A percentile compares a stretch with the other conserved stretches of the same genome.
phyloP scores from a whole-genome alignment of 169 alveolate genomes.

The Perkinsus chesapeaki region DNA sequence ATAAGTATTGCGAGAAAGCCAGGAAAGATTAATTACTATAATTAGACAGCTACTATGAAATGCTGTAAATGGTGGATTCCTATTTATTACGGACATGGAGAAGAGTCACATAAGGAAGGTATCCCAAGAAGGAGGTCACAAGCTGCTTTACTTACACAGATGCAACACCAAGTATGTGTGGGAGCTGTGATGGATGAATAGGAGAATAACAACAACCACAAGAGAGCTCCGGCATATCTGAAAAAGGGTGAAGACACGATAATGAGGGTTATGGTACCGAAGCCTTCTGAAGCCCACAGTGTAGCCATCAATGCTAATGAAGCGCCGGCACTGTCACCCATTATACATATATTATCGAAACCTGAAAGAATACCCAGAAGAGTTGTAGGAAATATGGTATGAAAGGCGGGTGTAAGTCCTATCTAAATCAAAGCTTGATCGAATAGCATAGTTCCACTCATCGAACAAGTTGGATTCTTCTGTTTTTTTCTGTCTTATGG shows the following conservation, averaged over 20 bases:
- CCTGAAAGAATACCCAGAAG: background rate
- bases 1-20: too few species aligned
- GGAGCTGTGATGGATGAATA: background rate
- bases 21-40: too few species aligned
- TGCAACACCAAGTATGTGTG: background rate
- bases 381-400: background rate
- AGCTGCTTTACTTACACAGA: background rate
- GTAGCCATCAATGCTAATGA: background rate
- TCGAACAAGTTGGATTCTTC: too few species aligned
- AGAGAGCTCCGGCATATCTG: background rate
- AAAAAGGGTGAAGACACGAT: background rate
- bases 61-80: too few species aligned
- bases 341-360: background rate
- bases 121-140: background rate
- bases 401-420: too few species aligned
- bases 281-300: background rate
- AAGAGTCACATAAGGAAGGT: too few species aligned
- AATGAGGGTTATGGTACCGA: background rate
- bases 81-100: too few species aligned
- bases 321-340: background rate
- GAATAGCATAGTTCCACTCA: too few species aligned
- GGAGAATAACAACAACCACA: background rate
- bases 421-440: too few species aligned
- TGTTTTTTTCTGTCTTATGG: too few species aligned
- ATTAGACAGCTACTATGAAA: too few species aligned